A percentile compares a stretch with the other conserved stretches of the same genome.
These are phyloP conservation scores for Termitomyces sp. DNA, from an alignment of 768 basidiomycete species.

Conservation along the genomic window DNA sequence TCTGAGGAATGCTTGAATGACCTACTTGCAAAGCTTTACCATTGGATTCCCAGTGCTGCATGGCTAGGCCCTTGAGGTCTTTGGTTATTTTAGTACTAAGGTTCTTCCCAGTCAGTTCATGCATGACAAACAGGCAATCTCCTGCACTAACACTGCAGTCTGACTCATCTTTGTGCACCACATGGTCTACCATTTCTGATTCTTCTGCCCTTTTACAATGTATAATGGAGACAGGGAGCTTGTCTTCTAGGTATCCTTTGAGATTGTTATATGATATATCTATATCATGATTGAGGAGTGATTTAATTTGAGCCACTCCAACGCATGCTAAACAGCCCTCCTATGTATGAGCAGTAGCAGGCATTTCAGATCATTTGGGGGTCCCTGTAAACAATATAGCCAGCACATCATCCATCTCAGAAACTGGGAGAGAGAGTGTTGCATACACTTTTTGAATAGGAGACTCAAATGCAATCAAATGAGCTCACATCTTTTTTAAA, in stretches of 20 bases:
- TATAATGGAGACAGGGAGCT: conserved; percentile 19
- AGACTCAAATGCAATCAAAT: conserved; percentile 25
- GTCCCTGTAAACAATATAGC: conserved; percentile 29
- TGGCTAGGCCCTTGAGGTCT: conserved; percentile 18
- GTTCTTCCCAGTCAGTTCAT: too few species aligned
- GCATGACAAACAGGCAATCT: too few species aligned
- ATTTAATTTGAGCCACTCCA: conserved; percentile 30
- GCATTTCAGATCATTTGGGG: too few species aligned
- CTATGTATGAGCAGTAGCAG: conserved; percentile 4
- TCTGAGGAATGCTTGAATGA: conserved; percentile 10
- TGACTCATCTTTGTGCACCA: too few species aligned
- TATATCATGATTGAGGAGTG: conserved; percentile 25
- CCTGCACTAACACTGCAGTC: too few species aligned
- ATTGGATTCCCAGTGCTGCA: conserved; percentile 15
- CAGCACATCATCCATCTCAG: conserved; percentile 27
- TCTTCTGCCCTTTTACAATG: too few species aligned
- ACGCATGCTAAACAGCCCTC: conserved; percentile 15
- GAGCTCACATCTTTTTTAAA: conserved; percentile 19
- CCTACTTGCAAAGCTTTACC: conserved; percentile 13
- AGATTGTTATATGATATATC: conserved; percentile 23
- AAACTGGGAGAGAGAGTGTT: conserved; percentile 23
- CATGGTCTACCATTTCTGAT: too few species aligned
- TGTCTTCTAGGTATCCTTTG: conserved; percentile 16
- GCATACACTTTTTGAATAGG: conserved; percentile 27
- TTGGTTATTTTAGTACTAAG: too few species aligned